phyloP scores from a whole-genome alignment of 345 rosid genomes.

The Cardiospermum halicacabum region DNA sequence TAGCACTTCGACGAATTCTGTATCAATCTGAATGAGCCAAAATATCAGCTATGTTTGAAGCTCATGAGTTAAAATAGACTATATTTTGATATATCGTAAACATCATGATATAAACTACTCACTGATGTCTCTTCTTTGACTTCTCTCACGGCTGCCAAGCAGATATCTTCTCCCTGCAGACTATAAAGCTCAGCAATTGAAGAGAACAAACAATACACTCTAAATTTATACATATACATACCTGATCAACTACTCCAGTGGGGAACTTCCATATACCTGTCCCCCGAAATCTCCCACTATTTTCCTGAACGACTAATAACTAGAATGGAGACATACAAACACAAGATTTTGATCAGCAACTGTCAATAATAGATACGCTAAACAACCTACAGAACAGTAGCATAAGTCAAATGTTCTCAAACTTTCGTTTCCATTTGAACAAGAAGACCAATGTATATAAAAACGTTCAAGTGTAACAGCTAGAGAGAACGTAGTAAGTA shows the following conservation, averaged over 20 bases:
- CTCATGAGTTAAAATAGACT: neutral
- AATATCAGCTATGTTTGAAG: neutral
- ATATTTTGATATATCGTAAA: neutral
- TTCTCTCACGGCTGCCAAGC: conserved; percentile 75
- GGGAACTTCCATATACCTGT: conserved; percentile 82
- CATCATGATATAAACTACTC: conserved; percentile 22
- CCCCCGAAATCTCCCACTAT: conserved; percentile 48
- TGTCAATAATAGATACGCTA: neutral
- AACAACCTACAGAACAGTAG: neutral
- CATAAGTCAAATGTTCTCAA: neutral
- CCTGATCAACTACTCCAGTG: conserved; percentile 82
- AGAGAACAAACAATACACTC: conserved; percentile 3
- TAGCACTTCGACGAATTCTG: conserved; percentile 69
- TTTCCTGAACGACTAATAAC: conserved; percentile 87
- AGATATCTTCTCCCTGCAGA: conserved; percentile 79
- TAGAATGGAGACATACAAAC: conserved; percentile 17
- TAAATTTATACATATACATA: conserved; percentile 8
- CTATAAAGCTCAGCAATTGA: neutral
- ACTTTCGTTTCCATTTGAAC: neutral
- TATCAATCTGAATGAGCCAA: conserved; percentile 57
- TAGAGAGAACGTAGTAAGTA: neutral
- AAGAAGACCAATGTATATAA: neutral
- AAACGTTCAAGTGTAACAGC: neutral
- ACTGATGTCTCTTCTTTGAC: conserved; percentile 94
- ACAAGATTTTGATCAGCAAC: neutral